Evolutionary conservation across 2,329 filamentous ascomycete genomes (phyloP).

Genomic region (Colletotrichum sp.): DNA sequence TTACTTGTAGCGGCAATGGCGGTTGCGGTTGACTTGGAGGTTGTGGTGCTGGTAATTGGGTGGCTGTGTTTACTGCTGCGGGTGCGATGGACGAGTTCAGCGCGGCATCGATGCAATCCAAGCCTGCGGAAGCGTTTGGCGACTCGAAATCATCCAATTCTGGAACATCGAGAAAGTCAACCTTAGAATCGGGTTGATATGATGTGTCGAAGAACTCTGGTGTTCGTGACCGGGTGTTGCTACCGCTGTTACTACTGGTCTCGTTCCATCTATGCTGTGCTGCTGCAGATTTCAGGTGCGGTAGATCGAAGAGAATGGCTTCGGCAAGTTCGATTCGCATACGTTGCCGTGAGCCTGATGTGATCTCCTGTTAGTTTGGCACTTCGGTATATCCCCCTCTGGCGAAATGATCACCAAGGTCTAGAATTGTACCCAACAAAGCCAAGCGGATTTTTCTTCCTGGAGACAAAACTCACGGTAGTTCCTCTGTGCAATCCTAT

Average conservation of each 20-base stretch:
- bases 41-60: background rate
- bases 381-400: background rate
- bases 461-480: background rate
- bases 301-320: background rate
- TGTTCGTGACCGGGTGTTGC: background rate
- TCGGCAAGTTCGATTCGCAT: slow-evolving; percentile 1
- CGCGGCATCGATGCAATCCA: background rate
- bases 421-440: background rate
- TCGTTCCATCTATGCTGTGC: background rate
- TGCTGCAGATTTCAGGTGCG: background rate
- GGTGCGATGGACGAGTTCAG: background rate
- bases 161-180: background rate
- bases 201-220: background rate
- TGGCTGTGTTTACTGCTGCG: no score
- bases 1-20: background rate
- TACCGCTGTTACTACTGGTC: background rate
- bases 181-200: background rate
- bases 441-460: fast-evolving
- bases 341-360: background rate
- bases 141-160: background rate
- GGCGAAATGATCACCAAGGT: background rate
- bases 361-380: background rate
- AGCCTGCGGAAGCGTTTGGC: background rate
- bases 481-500: slow-evolving; percentile 2
- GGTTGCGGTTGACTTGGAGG: background rate